Conservation (phyloP, 345 rosid species). For the Atalantia buxifolia region DNA sequence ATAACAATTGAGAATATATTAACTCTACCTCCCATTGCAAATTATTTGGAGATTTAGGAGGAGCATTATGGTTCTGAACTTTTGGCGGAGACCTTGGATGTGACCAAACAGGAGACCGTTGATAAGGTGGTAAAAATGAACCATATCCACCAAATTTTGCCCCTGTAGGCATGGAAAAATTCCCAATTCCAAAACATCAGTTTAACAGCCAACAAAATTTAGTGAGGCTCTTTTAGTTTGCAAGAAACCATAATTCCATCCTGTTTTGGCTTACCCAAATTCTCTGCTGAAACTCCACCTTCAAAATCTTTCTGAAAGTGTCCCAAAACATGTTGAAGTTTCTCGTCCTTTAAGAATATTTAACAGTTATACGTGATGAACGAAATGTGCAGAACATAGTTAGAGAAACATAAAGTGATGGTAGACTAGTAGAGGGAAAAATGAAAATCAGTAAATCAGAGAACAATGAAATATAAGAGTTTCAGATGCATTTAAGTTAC, state of each 20-base stretch:
- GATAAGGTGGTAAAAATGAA: conserved; percentile 81
- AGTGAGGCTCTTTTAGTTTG: conserved; percentile 20
- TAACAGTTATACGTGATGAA: conserved; percentile 6
- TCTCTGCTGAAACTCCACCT: conserved; percentile 94
- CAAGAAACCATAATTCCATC: conserved; percentile 27
- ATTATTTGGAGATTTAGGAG: conserved; percentile 57
- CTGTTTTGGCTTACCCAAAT: conserved; percentile 68
- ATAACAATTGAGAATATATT: neutral
- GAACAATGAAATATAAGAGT: neutral
- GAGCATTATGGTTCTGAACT: conserved; percentile 39
- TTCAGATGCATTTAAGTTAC: conserved; percentile 3
- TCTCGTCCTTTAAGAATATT: conserved; percentile 69
- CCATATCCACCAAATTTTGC: conserved; percentile 97
- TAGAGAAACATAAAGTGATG: neutral
- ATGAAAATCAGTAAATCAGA: neutral
- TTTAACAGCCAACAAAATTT: conserved; percentile 20
- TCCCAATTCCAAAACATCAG: conserved; percentile 20
- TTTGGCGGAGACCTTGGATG: conserved; percentile 55
- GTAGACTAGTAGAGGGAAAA: neutral
- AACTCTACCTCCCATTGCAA: conserved; percentile 61
- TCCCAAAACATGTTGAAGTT: conserved; percentile 84
- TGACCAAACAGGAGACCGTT: conserved; percentile 74
- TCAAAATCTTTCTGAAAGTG: conserved; percentile 96
- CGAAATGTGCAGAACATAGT: conserved; percentile 2
- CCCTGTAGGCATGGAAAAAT: conserved; percentile 52